A percentile compares a stretch with the other conserved stretches of the same genome.
Conservation (phyloP, 2,329 filamentous ascomycete genomes). For the Fusarium caatingaense region DNA sequence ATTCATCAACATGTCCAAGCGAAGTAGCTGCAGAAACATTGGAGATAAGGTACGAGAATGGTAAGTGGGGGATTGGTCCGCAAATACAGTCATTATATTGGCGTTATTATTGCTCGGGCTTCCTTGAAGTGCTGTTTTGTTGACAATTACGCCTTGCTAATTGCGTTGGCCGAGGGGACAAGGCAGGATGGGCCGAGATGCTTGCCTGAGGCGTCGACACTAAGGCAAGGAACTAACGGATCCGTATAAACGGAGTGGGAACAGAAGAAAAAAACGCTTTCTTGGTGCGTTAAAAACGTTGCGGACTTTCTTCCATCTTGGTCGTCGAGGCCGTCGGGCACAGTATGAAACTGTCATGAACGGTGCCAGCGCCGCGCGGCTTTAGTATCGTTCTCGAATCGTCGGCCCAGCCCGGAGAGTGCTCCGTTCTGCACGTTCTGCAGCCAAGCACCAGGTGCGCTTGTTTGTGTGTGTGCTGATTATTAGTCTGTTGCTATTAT, state of each 20-base stretch:
- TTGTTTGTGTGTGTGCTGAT: neutral
- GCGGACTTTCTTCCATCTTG: conserved; percentile 25
- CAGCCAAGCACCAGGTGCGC: conserved; percentile 17
- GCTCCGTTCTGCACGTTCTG: conserved; percentile 30
- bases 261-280: conserved; percentile 17
- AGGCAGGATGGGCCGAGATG: neutral
- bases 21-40: conserved; percentile 3
- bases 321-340: conserved; percentile 23
- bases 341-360: conserved; percentile 38
- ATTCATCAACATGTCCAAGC: conserved; percentile 20
- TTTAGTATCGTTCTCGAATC: conserved; percentile 20
- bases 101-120: conserved; percentile 2
- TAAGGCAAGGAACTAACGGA: conserved; percentile 26
- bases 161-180: conserved; percentile 20
- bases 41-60: conserved; percentile 1
- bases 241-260: conserved; percentile 32
- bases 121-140: conserved; percentile 10
- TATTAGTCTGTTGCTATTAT: conserved; percentile 4
- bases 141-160: conserved; percentile 9
- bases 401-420: conserved; percentile 22
- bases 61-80: conserved; percentile 9
- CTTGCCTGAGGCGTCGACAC: conserved; percentile 33
- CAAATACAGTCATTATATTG: conserved; percentile 3
- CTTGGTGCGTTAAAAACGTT: conserved; percentile 35
- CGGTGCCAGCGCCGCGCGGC: conserved; percentile 32